Evolutionary conservation across 2,329 filamentous ascomycete species (phyloP), one percentile per base, ranked within the genome.

Genomic region (Sporothrix luriei): DNA sequence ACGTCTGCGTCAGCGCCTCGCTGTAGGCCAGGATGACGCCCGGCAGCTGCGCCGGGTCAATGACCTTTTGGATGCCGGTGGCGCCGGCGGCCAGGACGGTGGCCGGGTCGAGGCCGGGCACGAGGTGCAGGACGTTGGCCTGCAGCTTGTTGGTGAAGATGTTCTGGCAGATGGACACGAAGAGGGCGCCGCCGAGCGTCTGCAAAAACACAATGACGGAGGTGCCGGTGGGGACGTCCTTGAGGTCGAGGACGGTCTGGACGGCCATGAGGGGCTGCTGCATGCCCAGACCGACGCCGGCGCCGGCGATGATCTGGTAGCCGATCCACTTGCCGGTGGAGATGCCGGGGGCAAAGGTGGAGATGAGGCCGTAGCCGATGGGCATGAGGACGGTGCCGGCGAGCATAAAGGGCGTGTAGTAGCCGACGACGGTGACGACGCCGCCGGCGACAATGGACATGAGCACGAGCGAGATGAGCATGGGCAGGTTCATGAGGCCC

Each of bases 361-460:
- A 84, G 71, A 88, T 79, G 66, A 88, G 80, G n/a, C 85, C 86
- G 16, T 79, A 76, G 38, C 84, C 84, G 69, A 85, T 75, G 59
- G 82, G 74, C 73, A 75, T 79, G 62, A 81, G 76, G 68, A 82
- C 80, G 4, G 78, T 72, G 9, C 74, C 74, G 19, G 73, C 59
- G 9, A 80, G 74, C 77, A 82, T 80, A 61, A 77, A 78, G 10
- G 75, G 80, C 21, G 74, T 76, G 59, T 81, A 82, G 72, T 82
- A 81, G 52, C 81, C 80, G 26, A 78, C 52, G 16, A 75, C 57
- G 19, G 78, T 77, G 52, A 79, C 76, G 13, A 74, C 40, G 7
- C 57, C 72, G 49, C 78, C 79, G 4, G 75, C 68, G 5, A 75
- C 11, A 33, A 79, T 59, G 24, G 75, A 74, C 57, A 74, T 70